Evolutionary conservation across 768 basidiomycete genomes (phyloP), one percentile per base, ranked within the genome.

Genomic region (Termitomyces sp.): DNA sequence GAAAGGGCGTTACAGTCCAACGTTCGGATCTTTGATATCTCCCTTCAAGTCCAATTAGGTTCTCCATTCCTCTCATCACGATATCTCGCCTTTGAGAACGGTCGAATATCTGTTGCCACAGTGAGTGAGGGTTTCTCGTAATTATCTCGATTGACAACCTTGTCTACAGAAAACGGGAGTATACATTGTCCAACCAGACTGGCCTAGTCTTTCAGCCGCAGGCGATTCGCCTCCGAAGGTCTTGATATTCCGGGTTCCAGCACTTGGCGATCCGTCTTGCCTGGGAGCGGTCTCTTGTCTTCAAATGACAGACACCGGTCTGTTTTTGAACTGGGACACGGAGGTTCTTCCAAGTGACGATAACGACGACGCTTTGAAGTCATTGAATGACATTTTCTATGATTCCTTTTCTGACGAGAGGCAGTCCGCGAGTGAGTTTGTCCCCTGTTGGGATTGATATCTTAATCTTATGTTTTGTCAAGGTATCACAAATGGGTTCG

Each of bases 221-320:
- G 20, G 20, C n/a, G 50, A 51, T 1, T 5, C 46, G 27, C 52
- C 61, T n/a, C 69, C 69, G 1, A 36, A 44, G 13, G 41, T 72
- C 3, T 58, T 48, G 3, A 56, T 75, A 44, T 59, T 63, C 5
- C 74, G 72, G 29, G 53, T 70, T 27, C 70, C 68, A 5, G 67
- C 61, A 47, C 71, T 77, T 50, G 67, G 65, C 16, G 63, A 74
- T 43, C 64, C 66, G 0, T 50, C 61, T 1, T 63, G 61, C 48
- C 64, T 79, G 27, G 55, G 39, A 18, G 59, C 57, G 55, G 64
- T 83, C n/a, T 74, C 75, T 26, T 85, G 82, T 62, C 72, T 85
- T 22, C 82, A 84, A 64, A 74, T 84, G 70, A 79, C 80, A 0
- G 76, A 80, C 27, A 79, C 80, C 0, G 79, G 77, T 0, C 58